Conservation (phyloP, 768 basidiomycete genomes). For the Trametes coccinea region DNA sequence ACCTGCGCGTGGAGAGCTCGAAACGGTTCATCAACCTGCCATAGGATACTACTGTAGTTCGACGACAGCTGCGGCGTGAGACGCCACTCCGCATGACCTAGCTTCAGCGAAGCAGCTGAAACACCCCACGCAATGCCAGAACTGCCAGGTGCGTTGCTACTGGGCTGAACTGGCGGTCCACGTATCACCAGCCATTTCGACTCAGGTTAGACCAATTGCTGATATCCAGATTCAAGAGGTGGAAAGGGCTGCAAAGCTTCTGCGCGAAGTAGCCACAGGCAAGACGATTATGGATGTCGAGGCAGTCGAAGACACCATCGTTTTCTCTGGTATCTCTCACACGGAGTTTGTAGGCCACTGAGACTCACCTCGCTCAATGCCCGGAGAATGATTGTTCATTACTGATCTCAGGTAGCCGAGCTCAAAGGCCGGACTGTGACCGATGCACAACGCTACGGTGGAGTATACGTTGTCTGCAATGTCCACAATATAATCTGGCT, state of each 20-base stretch:
- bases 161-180: neutral
- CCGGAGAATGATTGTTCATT: too few species aligned
- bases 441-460: slow-evolving; percentile 56
- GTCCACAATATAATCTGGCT: neutral
- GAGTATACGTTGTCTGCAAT: too few species aligned
- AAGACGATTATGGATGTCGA: slow-evolving; percentile 58
- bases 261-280: slow-evolving; percentile 52
- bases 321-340: slow-evolving; percentile 58
- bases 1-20: too few species aligned
- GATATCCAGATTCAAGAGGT: slow-evolving; percentile 51
- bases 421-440: slow-evolving; percentile 49
- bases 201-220: neutral
- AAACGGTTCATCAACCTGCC: too few species aligned
- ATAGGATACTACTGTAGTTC: too few species aligned
- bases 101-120: too few species aligned
- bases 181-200: neutral
- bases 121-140: slow-evolving; percentile 1
- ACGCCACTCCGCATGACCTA: too few species aligned
- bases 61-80: too few species aligned
- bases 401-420: slow-evolving; percentile 48
- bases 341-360: slow-evolving; percentile 57
- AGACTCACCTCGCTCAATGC: too few species aligned
- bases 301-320: slow-evolving; percentile 59
- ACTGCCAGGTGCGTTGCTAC: slow-evolving; percentile 5
- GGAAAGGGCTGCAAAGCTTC: slow-evolving; percentile 60